A percentile compares a stretch with the other conserved stretches of the same genome.
phyloP scores from a whole-genome alignment of 495 filamentous ascomycete species.

The Annulohypoxylon bovei region DNA sequence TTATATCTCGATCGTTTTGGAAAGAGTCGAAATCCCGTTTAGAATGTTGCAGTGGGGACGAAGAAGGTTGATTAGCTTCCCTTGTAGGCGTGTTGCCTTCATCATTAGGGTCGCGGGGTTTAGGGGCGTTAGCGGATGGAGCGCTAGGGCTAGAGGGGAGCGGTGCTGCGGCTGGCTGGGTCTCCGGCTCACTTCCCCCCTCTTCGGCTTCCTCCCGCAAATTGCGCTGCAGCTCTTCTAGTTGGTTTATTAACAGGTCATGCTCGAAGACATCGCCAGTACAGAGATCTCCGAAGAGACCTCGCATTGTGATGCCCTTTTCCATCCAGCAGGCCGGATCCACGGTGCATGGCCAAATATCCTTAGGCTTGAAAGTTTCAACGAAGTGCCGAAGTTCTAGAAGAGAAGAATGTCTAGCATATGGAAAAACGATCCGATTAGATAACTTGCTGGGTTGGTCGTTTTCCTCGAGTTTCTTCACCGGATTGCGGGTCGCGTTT shows the following conservation, averaged over 20 bases:
- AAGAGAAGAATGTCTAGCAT: conserved; percentile 91
- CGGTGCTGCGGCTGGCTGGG: background rate
- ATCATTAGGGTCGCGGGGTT: background rate
- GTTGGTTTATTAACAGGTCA: conserved; percentile 68
- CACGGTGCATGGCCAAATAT: conserved; percentile 88
- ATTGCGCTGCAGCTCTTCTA: background rate
- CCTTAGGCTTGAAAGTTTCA: conserved; percentile 71
- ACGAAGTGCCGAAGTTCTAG: conserved; percentile 79
- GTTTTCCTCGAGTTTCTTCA: background rate
- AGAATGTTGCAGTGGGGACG: background rate
- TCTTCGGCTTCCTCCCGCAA: background rate
- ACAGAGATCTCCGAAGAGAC: conserved; percentile 78
- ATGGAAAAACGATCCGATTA: conserved; percentile 73
- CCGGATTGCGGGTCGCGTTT: conserved; percentile 28
- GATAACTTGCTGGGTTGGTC: conserved; percentile 44
- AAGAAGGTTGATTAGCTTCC: background rate
- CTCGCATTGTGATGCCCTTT: conserved; percentile 67
- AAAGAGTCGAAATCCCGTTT: conserved; percentile 19
- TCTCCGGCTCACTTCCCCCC: background rate
- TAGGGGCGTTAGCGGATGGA: background rate
- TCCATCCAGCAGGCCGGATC: conserved; percentile 68
- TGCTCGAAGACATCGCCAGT: conserved; percentile 68
- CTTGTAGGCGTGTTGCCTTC: background rate
- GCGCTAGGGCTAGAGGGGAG: background rate
- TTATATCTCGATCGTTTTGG: background rate